These are phyloP conservation scores for Theobroma cacao DNA, from an alignment of 345 rosid genomes.

Conservation along the genomic window DNA sequence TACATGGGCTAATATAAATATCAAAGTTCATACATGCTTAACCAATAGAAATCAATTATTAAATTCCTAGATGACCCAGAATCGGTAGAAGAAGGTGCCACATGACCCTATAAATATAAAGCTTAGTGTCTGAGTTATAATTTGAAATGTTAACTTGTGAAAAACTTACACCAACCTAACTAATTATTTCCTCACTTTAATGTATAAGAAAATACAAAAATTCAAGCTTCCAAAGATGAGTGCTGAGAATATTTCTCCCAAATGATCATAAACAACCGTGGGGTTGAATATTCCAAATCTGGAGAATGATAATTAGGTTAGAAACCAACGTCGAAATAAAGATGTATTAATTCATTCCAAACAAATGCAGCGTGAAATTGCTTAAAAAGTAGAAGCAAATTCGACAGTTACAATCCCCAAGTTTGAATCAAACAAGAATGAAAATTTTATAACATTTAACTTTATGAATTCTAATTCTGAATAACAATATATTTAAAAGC, in stretches of 20 bases:
- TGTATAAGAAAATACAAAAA: slow-evolving; percentile 81
- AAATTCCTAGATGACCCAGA: slow-evolving; percentile 92
- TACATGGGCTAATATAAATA: background rate
- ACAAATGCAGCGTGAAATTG: too few species aligned
- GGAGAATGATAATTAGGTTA: slow-evolving; percentile 29
- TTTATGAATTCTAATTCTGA: too few species aligned
- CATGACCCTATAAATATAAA: slow-evolving; percentile 59
- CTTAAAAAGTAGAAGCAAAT: too few species aligned
- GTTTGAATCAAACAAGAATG: too few species aligned
- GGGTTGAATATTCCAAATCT: slow-evolving; percentile 97
- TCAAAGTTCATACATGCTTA: slow-evolving; percentile 36
- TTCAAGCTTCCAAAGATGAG: slow-evolving; percentile 86
- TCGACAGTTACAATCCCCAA: too few species aligned
- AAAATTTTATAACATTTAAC: too few species aligned
- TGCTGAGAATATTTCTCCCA: slow-evolving; percentile 94
- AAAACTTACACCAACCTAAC: slow-evolving; percentile 6
- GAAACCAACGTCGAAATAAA: too few species aligned
- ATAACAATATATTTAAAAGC: too few species aligned
- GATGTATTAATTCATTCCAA: too few species aligned
- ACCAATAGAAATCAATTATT: slow-evolving; percentile 96
- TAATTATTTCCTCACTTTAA: slow-evolving; percentile 65
- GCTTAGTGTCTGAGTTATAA: slow-evolving; percentile 20
- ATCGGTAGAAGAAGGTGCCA: slow-evolving; percentile 93
- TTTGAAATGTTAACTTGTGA: slow-evolving; percentile 7
- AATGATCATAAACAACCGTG: slow-evolving; percentile 78